Conservation (phyloP, 2,329 filamentous ascomycete genomes). For the Nothopassalora personata region DNA sequence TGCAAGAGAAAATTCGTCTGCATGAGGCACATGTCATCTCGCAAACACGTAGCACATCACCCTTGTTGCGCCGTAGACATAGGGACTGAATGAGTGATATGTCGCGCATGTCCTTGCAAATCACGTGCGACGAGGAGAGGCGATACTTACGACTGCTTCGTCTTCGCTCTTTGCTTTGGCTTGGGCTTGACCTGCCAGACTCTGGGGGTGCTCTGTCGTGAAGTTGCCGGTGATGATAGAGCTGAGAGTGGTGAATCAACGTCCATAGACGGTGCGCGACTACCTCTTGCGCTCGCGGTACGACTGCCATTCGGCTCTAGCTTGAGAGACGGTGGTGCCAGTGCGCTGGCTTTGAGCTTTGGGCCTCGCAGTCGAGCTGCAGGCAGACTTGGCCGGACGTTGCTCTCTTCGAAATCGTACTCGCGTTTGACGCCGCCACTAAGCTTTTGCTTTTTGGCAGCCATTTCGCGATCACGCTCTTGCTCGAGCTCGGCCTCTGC, state of each 20-base stretch:
- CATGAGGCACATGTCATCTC: conserved; percentile 16
- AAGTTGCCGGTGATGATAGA: conserved; percentile 26
- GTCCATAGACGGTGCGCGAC: conserved; percentile 25
- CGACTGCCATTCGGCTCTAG: conserved; percentile 22
- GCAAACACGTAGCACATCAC: conserved; percentile 15
- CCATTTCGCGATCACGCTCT: conserved; percentile 25
- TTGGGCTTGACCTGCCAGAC: conserved; percentile 22
- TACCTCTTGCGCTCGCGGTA: conserved; percentile 17
- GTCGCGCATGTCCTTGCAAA: neutral
- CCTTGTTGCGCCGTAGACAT: neutral
- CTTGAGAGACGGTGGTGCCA: conserved; percentile 22
- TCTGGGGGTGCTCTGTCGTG: conserved; percentile 28
- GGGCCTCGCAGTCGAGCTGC: conserved; percentile 16
- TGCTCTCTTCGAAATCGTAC: conserved; percentile 29
- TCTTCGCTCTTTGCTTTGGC: conserved; percentile 33
- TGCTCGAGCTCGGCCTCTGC: conserved; percentile 31
- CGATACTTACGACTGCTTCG: conserved; percentile 36
- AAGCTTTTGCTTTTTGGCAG: conserved; percentile 33
- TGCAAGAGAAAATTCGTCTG: conserved; percentile 7
- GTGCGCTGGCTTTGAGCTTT: conserved; percentile 15
- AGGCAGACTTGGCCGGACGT: conserved; percentile 23
- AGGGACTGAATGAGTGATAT: conserved; percentile 1
- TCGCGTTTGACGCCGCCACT: conserved; percentile 27
- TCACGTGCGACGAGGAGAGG: conserved; percentile 1
- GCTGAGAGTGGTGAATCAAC: conserved; percentile 33